Base-by-base conservation (phyloP, 2,329 filamentous ascomycete genomes). In the Hirsutella minnesotensis region DNA sequence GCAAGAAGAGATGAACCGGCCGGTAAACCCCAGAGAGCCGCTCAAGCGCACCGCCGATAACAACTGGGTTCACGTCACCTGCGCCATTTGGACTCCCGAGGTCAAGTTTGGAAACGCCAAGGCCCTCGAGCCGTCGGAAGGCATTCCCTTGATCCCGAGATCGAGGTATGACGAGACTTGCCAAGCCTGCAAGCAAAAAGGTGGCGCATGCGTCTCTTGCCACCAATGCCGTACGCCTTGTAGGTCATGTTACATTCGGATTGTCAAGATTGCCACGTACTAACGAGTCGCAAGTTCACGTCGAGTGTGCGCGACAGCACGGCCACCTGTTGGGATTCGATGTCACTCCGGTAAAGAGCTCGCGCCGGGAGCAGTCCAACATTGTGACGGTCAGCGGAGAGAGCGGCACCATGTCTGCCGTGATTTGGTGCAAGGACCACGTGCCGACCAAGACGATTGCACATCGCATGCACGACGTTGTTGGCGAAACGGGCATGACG, bases 41-140 rank as follows among this genome's bases (percentile, higher is more conserved):
- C 69, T 98, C 48, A 98, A 98, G 65, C 79, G 86, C 39, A 98
- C 92, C 0, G 86, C 84, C 4, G 88, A 94, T 58, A 96, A 96
- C 65, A 96, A 96, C 56, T 98, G 92, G 92, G 86, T 95, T 15
- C 92, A 98, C 59, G 87, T 96, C 22, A 82, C 83, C 31, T 98
- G 92, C 57, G 89, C 92, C 1, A 71, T 95, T 16, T 96, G 86
- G 80, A 89, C 84, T 10, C 81, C 87, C 0, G 92, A 98, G 62
- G 82, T 95, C 54, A 92, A 89, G 56, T 98, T 95, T 61, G 89
- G 85, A 48, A 86, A 86, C 53, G 83, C 88, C 16, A 80, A 81
- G 54, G 79, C 83, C 16, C 67, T 98, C 29, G 84, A 88, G 52
- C 83, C 88, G 27, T 88, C 86, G 2, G 92, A 98, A 64, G 90